Conservation (phyloP, 257 asterid species). For the Solanum tarapatanum region DNA sequence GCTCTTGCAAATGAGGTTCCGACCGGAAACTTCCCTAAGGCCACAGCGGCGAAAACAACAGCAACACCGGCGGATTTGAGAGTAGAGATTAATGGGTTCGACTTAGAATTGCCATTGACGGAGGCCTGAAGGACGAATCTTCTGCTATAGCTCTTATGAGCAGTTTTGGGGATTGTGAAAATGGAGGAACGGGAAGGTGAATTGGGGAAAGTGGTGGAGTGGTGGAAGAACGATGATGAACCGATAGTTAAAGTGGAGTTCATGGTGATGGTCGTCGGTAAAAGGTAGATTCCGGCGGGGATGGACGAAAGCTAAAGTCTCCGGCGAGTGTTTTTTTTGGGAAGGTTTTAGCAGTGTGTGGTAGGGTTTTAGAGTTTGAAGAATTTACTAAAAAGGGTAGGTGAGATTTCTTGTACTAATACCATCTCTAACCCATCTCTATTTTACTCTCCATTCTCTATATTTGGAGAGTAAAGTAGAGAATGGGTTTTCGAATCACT, state of each 20-base stretch:
- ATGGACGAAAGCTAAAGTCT: not conserved
- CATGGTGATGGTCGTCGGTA: not conserved
- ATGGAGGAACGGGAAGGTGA: not conserved
- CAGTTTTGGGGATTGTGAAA: not conserved
- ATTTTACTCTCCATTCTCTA: too few species aligned
- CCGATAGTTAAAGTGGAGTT: not conserved
- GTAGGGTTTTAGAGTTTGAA: not conserved
- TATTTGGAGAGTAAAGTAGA: too few species aligned
- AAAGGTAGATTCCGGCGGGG: not conserved
- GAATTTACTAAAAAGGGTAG: not conserved
- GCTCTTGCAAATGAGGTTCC: constrained; percentile 22
- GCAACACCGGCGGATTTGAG: constrained; percentile 44
- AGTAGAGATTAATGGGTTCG: constrained; percentile 14
- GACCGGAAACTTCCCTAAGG: constrained; percentile 24
- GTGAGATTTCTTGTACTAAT: not conserved
- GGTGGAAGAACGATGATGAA: not conserved
- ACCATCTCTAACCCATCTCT: too few species aligned
- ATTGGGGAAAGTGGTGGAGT: not conserved
- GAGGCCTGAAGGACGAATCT: not conserved
- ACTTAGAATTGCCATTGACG: constrained; percentile 13
- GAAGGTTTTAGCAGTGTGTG: not conserved
- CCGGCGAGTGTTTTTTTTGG: not conserved
- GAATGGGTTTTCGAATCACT: too few species aligned
- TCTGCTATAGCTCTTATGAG: not conserved
- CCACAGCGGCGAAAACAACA: constrained; percentile 40